A percentile compares a stretch with the other conserved stretches of the same genome.
phyloP scores from a whole-genome alignment of 2,329 filamentous ascomycete species.

The Fusarium bactridioides region DNA sequence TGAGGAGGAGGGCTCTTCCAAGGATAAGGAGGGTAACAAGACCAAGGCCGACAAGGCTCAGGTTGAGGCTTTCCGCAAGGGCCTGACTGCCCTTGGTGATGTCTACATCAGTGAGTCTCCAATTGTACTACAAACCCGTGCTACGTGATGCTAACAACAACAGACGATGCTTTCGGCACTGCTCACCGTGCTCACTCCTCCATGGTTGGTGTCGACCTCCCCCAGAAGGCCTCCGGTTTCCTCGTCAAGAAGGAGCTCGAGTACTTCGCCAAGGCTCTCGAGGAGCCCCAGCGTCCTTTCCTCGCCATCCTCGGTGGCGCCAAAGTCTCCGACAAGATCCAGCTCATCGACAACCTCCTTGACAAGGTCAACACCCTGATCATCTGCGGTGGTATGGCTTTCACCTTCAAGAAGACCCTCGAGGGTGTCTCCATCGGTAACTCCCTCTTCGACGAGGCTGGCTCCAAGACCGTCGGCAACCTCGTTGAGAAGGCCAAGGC shows the following conservation, averaged over 20 bases:
- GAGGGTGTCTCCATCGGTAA: slow-evolving; percentile 88
- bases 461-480: slow-evolving; percentile 86
- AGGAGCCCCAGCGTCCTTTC: slow-evolving; percentile 93
- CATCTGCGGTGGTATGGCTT: slow-evolving; percentile 97
- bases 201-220: slow-evolving; percentile 96
- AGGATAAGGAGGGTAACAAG: slow-evolving; percentile 95
- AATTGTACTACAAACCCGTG: neutral
- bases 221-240: slow-evolving; percentile 97
- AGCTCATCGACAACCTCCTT: slow-evolving; percentile 98
- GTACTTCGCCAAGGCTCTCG: slow-evolving; percentile 97
- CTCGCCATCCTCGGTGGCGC: slow-evolving; percentile 97
- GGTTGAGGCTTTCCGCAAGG: slow-evolving; percentile 94
- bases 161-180: slow-evolving; percentile 97
- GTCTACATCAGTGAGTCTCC: slow-evolving; percentile 86
- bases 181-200: slow-evolving; percentile 98
- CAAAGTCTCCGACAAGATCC: slow-evolving; percentile 99
- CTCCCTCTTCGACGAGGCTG: slow-evolving; percentile 92
- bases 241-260: slow-evolving; percentile 99
- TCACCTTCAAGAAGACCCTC: slow-evolving; percentile 99
- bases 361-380: slow-evolving; percentile 97
- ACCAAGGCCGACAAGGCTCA: slow-evolving; percentile 94
- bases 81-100: slow-evolving; percentile 91
- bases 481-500: slow-evolving; percentile 96
- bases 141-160: slow-evolving; percentile 31
- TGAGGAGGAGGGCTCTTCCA: slow-evolving; percentile 96